Conservation (phyloP, 495 filamentous ascomycete genomes). For the Bombardia bombarda region DNA sequence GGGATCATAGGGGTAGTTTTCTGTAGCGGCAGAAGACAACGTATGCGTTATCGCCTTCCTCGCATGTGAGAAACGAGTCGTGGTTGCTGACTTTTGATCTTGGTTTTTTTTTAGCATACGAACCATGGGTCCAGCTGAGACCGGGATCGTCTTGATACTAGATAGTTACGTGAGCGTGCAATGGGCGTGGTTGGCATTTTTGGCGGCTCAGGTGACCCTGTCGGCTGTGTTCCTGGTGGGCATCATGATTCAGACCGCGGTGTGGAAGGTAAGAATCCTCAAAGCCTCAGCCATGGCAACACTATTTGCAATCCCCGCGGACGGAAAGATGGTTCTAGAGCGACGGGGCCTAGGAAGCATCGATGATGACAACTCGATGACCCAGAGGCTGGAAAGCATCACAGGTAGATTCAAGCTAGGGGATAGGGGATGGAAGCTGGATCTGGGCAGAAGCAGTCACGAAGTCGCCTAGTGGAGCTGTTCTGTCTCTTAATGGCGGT, state of each 20-base stretch:
- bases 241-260: constrained; percentile 21
- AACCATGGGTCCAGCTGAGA: constrained; percentile 2
- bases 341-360: constrained; percentile 2
- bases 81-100: no score
- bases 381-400: constrained; percentile 1
- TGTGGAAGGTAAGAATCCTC: constrained; percentile 18
- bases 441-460: constrained; percentile 3
- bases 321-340: constrained; percentile 11
- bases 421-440: constrained; percentile 11
- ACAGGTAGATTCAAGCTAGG: constrained; percentile 4
- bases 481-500: no score
- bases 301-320: constrained; percentile 15
- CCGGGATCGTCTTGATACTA: constrained; percentile 5
- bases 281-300: constrained; percentile 16
- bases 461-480: background rate
- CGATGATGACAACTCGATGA: background rate
- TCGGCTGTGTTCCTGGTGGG: constrained; percentile 11
- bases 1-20: no score
- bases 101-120: constrained; percentile 15
- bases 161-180: constrained; percentile 16
- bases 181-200: constrained; percentile 18
- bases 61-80: no score
- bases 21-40: no score
- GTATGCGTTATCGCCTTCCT: no score
- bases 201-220: constrained; percentile 12